A percentile compares a stretch with the other conserved stretches of the same genome.
Evolutionary conservation across 306 rosid genomes (phyloP).

Genomic region (Rosa multiflora): DNA sequence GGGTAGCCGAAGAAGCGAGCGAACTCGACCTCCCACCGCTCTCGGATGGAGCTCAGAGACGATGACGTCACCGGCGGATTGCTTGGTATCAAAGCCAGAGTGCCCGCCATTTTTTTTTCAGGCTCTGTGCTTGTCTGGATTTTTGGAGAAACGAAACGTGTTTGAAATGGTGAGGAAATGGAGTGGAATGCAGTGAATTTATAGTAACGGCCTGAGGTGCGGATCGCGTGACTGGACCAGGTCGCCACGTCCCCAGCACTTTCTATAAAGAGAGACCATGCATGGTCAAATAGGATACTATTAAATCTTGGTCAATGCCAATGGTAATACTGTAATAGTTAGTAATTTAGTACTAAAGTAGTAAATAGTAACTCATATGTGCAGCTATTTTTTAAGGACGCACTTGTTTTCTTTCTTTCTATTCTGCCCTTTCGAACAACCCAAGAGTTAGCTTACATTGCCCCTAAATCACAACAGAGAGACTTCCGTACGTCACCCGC

Average conservation of each 20-base stretch:
- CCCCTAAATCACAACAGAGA: no score
- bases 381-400: no score
- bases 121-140: background rate
- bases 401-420: no score
- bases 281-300: background rate
- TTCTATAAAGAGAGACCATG: background rate
- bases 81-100: constrained; percentile 33
- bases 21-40: constrained; percentile 73
- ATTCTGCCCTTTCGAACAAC: no score
- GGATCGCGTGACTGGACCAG: background rate
- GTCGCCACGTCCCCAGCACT: background rate
- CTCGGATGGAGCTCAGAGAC: constrained; percentile 27
- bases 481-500: no score
- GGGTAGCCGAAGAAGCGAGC: constrained; percentile 72
- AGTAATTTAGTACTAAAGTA: no score
- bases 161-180: background rate
- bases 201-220: background rate
- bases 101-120: constrained; percentile 57
- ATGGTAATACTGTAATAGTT: background rate
- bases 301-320: background rate
- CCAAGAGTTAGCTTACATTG: no score
- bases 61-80: constrained; percentile 5
- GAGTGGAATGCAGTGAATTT: background rate
- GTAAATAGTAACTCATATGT: no score
- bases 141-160: background rate